Conservation (phyloP, 192 early-diverging fungal species). For the Coemansia sp. region DNA sequence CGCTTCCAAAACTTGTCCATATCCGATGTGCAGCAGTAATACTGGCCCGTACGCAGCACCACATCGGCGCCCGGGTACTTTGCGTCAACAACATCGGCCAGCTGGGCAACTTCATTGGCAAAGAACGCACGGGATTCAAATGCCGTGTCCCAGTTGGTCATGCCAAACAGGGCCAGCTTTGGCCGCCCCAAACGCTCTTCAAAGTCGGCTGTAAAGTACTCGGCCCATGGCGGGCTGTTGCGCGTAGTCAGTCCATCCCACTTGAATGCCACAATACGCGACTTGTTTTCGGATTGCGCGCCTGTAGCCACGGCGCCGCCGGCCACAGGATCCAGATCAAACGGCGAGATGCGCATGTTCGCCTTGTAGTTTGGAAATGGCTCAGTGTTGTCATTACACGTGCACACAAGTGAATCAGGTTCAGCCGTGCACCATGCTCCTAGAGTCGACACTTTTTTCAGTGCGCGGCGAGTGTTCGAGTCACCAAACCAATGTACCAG, state of each 20-base stretch:
- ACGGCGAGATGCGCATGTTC: neutral
- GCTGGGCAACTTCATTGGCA: constrained; percentile 15
- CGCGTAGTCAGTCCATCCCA: constrained; percentile 55
- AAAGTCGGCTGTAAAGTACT: constrained; percentile 8
- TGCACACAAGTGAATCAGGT: constrained; percentile 17
- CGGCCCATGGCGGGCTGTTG: constrained; percentile 39
- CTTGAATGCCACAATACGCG: constrained; percentile 40
- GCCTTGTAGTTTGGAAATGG: constrained; percentile 25
- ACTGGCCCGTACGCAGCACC: constrained; percentile 55
- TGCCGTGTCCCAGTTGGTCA: constrained; percentile 58
- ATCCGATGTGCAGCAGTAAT: constrained; percentile 58
- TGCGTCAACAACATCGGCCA: constrained; percentile 27
- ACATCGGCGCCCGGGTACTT: constrained; percentile 37
- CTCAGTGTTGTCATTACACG: constrained; percentile 54
- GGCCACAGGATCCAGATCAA: constrained; percentile 18
- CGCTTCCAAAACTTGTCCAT: constrained; percentile 29
- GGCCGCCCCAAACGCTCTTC: constrained; percentile 10
- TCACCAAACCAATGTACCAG: constrained; percentile 54
- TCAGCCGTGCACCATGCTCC: constrained; percentile 45
- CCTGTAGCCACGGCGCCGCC: constrained; percentile 9
- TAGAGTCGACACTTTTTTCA: constrained; percentile 55
- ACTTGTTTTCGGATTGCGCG: neutral
- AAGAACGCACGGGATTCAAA: constrained; percentile 38
- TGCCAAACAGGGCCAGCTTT: constrained; percentile 30
- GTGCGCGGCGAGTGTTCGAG: constrained; percentile 49